Evolutionary conservation across 768 basidiomycete species (phyloP).

Genomic region (Tulasnella sp.): DNA sequence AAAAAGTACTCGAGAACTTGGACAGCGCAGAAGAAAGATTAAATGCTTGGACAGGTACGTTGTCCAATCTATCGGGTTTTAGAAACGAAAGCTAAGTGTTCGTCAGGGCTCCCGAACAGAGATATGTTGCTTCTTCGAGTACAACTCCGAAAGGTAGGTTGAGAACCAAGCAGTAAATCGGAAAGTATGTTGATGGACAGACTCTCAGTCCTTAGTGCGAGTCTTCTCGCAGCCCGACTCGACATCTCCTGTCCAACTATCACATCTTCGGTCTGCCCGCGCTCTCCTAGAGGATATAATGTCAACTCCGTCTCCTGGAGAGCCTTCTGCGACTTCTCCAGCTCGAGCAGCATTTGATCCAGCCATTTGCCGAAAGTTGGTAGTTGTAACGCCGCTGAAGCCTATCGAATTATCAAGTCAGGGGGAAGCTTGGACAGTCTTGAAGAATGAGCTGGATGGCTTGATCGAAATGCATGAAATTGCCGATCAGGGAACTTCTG

Average conservation of each 20-base stretch:
- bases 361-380: conserved; percentile 25
- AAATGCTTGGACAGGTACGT: conserved; percentile 25
- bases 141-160: conserved; percentile 26
- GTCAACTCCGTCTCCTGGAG: not conserved
- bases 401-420: conserved; percentile 21
- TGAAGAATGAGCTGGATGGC: conserved; percentile 23
- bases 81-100: not conserved
- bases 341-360: conserved; percentile 27
- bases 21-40: conserved; percentile 61
- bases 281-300: conserved; percentile 2
- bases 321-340: conserved; percentile 13
- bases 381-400: conserved; percentile 30
- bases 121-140: conserved; percentile 24
- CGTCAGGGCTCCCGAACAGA: conserved; percentile 21
- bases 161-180: not conserved
- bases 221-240: conserved; percentile 19
- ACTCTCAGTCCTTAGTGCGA: conserved; percentile 20
- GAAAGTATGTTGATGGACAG: not conserved
- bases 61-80: not conserved
- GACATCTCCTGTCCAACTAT: not conserved
- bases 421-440: conserved; percentile 17
- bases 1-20: conserved; percentile 45
- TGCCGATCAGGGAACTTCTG: not conserved
- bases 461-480: conserved; percentile 16
- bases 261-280: conserved; percentile 3